Evolutionary conservation across 148 eudicot genomes (phyloP).

Genomic region (Chenopodium berlandieri): DNA sequence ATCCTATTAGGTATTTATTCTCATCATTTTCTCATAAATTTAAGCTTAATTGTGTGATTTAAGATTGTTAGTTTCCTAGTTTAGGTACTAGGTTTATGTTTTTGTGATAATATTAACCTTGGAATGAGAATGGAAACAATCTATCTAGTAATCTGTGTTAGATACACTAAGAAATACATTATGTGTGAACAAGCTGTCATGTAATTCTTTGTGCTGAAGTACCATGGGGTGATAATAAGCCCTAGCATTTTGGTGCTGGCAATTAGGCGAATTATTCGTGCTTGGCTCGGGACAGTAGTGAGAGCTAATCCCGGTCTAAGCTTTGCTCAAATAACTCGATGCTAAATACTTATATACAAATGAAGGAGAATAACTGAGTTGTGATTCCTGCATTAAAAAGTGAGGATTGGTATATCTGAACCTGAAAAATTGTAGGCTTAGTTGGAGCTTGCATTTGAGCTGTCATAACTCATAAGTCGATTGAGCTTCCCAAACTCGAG

Average conservation of each 20-base stretch:
- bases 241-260: not conserved
- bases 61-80: too few relatives aligned
- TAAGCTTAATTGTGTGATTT: not conserved
- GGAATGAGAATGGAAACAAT: not conserved
- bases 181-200: not conserved
- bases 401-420: not conserved
- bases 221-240: not conserved
- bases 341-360: not conserved
- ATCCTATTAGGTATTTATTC: conserved; percentile 56
- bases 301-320: not conserved
- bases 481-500: not conserved
- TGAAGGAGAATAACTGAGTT: not conserved
- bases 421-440: not conserved
- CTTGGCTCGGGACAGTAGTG: not conserved
- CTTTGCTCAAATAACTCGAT: not conserved
- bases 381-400: not conserved
- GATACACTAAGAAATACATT: not conserved
- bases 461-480: not conserved
- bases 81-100: too few relatives aligned
- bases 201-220: not conserved
- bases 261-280: not conserved
- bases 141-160: not conserved
- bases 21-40: not conserved
- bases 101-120: not conserved
- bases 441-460: not conserved